Percentiles rank a stretch among this genome's conserved stretches.
Evolutionary conservation across 306 rosid species (phyloP).

Genomic region (Vachellia pachyceras): DNA sequence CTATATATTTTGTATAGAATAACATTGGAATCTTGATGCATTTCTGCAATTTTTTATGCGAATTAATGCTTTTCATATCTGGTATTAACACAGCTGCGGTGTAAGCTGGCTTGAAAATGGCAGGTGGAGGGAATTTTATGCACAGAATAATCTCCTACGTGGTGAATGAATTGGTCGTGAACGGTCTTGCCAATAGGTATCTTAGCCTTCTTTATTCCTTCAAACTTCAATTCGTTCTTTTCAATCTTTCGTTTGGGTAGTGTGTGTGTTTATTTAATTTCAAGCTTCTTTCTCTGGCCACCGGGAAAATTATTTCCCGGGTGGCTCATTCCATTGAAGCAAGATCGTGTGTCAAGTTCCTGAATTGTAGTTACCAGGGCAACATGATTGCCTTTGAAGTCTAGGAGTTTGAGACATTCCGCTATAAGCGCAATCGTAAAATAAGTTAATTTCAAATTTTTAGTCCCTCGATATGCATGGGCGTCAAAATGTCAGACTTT

Average conservation of each 20-base stretch:
- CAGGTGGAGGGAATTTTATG: slow-evolving; percentile 57
- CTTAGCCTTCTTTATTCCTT: neutral
- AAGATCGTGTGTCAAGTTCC: slow-evolving; percentile 20
- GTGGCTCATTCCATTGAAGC: slow-evolving; percentile 41
- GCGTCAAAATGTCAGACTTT: neutral
- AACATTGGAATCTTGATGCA: neutral
- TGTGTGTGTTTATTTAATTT: neutral
- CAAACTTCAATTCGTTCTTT: neutral
- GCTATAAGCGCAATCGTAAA: neutral
- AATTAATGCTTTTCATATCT: neutral
- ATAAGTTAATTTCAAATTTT: neutral
- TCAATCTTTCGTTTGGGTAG: neutral
- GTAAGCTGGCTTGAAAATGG: slow-evolving; percentile 46
- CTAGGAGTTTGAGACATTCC: slow-evolving; percentile 28
- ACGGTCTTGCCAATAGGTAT: slow-evolving; percentile 62
- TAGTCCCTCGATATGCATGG: neutral
- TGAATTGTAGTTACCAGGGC: neutral
- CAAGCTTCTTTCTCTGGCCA: slow-evolving; percentile 37
- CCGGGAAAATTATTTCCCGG: slow-evolving; percentile 16
- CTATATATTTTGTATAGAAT: too few species aligned
- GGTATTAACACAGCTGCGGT: slow-evolving; percentile 29
- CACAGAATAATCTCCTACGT: slow-evolving; percentile 50
- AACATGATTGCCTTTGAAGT: slow-evolving; percentile 13
- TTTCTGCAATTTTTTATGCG: neutral
- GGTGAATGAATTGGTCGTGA: slow-evolving; percentile 53